Percentiles rank a stretch among this genome's conserved stretches.
phyloP scores from a whole-genome alignment of 495 filamentous ascomycete species.

The Hypoxylon rickii region DNA sequence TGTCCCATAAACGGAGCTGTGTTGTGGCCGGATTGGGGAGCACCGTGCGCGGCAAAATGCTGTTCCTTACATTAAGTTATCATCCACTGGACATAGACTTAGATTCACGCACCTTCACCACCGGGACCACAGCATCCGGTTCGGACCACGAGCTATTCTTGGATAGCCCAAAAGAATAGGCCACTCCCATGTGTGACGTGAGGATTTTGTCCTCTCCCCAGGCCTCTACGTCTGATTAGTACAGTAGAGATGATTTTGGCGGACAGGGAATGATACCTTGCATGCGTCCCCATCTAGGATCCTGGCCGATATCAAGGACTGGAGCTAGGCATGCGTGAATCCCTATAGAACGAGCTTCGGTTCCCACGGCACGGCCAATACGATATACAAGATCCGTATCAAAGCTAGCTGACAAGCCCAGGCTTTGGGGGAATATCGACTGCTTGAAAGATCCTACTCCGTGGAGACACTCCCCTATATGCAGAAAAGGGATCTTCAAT shows the following conservation, averaged over 20 bases:
- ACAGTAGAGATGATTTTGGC: neutral
- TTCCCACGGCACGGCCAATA: slow-evolving; percentile 44
- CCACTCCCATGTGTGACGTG: slow-evolving; percentile 48
- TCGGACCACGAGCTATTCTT: slow-evolving; percentile 47
- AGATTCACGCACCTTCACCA: slow-evolving; percentile 39
- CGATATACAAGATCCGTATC: slow-evolving; percentile 45
- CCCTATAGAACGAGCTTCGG: slow-evolving; percentile 46
- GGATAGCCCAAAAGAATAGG: slow-evolving; percentile 44
- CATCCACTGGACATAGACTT: neutral
- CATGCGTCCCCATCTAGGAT: slow-evolving; percentile 50
- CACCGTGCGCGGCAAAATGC: slow-evolving; percentile 50
- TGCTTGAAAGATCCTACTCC: slow-evolving; percentile 49
- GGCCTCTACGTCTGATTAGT: slow-evolving; percentile 34
- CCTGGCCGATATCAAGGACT: slow-evolving; percentile 49
- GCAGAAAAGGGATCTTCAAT: slow-evolving; percentile 44
- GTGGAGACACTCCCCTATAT: slow-evolving; percentile 47
- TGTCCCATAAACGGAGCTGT: slow-evolving; percentile 46
- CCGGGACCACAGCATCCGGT: slow-evolving; percentile 44
- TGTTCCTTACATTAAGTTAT: slow-evolving; percentile 17
- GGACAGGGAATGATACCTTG: slow-evolving; percentile 29
- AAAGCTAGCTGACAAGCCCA: slow-evolving; percentile 44
- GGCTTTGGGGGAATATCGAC: slow-evolving; percentile 46
- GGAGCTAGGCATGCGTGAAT: slow-evolving; percentile 48
- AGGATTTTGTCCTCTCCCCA: slow-evolving; percentile 52
- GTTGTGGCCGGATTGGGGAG: slow-evolving; percentile 44